Evolutionary conservation across 768 basidiomycete genomes (phyloP), one percentile per base, ranked within the genome.

Genomic region (Trametes villosa): DNA sequence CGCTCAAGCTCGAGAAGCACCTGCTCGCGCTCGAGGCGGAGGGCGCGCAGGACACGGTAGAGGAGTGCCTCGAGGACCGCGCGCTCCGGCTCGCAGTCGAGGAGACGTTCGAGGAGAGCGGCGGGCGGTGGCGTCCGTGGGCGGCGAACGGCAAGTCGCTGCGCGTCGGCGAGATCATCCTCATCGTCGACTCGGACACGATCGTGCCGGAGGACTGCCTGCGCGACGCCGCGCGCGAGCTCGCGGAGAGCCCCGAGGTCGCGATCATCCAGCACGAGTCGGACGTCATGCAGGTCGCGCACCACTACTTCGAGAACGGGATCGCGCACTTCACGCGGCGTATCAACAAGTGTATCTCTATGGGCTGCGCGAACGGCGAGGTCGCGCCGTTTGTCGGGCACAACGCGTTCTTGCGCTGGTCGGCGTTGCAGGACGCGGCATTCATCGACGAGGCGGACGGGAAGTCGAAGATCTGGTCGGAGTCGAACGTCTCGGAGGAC

Each of bases 251-350:
- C 63, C 92, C 90, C 0, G 88, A 93, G 38, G 85, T 94, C 27
- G 92, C 86, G 1, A 93, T 96, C 76, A 88, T 96, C 53, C 94
- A 96, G 69, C 94, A 96, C 70, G 90, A 91, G 67, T 92, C 90
- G 85, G 91, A 92, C 67, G 92, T 95, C 66, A 92, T 94, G 88
- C 91, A 95, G 72, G 92, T 94, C 56, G 92, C 88, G 0, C 80
- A 89, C 71, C 88, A 94, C 73, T 95, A 90, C 76, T 95, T 96
- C 68, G 94, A 96, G 71, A 94, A 94, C 65, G 92, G 91, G 12
- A 88, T 96, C 59, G 86, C 94, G 12, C 87, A 88, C 74, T 96
- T 96, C 75, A 95, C 94, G 1, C 85, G 86, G 22, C 83, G 92
- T 33, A 92, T 96, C 76, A 94, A 95, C 73, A 86, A 85, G 71